A percentile compares a stretch with the other conserved stretches of the same genome.
Conservation (phyloP, 176 grass and related monocot genomes). For the Canna indica region DNA sequence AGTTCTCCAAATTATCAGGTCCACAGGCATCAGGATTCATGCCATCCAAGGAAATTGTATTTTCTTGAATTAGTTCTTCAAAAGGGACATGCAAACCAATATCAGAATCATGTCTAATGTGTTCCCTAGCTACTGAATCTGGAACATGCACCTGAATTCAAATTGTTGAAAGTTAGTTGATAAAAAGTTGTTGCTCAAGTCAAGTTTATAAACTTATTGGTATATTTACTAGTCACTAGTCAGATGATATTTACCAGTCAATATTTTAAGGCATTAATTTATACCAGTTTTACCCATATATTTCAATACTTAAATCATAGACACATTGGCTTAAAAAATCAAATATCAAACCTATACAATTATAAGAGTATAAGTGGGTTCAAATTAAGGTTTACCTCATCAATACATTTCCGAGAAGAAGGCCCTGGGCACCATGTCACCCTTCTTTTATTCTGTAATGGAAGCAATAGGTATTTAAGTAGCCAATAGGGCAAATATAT, state of each 20-base stretch:
- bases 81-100: slow-evolving; percentile 38
- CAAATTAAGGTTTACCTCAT: slow-evolving; percentile 42
- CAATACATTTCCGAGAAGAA: slow-evolving; percentile 28
- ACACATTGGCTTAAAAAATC: neutral
- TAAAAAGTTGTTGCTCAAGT: too few species aligned
- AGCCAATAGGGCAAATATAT: slow-evolving; percentile 2
- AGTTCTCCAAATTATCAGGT: slow-evolving; percentile 27
- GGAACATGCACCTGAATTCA: slow-evolving; percentile 30
- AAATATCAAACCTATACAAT: neutral
- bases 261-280: too few species aligned
- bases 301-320: too few species aligned
- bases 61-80: slow-evolving; percentile 55
- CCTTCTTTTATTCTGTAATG: slow-evolving; percentile 74
- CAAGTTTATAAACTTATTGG: too few species aligned
- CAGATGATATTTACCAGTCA: too few species aligned
- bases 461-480: slow-evolving; percentile 4
- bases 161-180: neutral
- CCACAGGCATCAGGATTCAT: slow-evolving; percentile 22
- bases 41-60: slow-evolving; percentile 9
- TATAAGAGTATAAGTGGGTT: neutral
- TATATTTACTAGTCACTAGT: too few species aligned
- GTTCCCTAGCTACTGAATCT: slow-evolving; percentile 27
- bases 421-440: slow-evolving; percentile 74
- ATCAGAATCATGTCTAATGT: slow-evolving; percentile 10
- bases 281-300: too few species aligned